These are phyloP conservation scores for Acacia concinna DNA, from an alignment of 331 rosid species.

Conservation along the genomic window DNA sequence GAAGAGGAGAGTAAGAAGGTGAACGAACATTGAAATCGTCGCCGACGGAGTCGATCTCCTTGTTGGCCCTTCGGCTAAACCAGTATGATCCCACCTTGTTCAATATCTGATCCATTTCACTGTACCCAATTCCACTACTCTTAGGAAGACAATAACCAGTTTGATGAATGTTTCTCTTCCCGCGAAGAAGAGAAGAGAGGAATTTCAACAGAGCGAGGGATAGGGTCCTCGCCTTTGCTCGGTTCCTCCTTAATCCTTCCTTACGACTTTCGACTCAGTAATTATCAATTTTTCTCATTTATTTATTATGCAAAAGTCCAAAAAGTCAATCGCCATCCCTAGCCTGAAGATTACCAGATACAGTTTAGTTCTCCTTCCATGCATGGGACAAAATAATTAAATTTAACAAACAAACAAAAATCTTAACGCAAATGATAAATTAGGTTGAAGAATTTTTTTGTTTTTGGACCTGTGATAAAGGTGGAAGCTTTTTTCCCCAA, in stretches of 20 bases:
- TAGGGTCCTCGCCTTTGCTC: background rate
- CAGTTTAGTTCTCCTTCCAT: background rate
- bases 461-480: too few species aligned
- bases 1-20: background rate
- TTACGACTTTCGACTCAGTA: background rate
- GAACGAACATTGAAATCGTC: slow-evolving; percentile 68
- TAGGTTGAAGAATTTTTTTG: too few species aligned
- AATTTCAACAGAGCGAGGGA: background rate
- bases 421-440: too few species aligned
- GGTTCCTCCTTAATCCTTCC: background rate
- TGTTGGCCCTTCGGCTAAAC: slow-evolving; percentile 76
- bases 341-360: background rate
- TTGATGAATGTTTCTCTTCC: background rate
- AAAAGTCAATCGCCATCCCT: background rate
- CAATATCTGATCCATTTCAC: slow-evolving; percentile 73
- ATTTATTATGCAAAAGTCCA: background rate
- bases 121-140: slow-evolving; percentile 8
- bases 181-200: background rate
- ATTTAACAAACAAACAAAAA: too few species aligned
- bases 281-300: background rate
- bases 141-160: background rate
- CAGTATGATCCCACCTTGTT: slow-evolving; percentile 87
- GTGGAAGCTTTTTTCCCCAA: too few species aligned
- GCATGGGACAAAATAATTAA: background rate
- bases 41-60: slow-evolving; percentile 70